A percentile compares a stretch with the other conserved stretches of the same genome.
Evolutionary conservation across 2,329 filamentous ascomycete species (phyloP).

Genomic region (Trichophyton schoenleinii): DNA sequence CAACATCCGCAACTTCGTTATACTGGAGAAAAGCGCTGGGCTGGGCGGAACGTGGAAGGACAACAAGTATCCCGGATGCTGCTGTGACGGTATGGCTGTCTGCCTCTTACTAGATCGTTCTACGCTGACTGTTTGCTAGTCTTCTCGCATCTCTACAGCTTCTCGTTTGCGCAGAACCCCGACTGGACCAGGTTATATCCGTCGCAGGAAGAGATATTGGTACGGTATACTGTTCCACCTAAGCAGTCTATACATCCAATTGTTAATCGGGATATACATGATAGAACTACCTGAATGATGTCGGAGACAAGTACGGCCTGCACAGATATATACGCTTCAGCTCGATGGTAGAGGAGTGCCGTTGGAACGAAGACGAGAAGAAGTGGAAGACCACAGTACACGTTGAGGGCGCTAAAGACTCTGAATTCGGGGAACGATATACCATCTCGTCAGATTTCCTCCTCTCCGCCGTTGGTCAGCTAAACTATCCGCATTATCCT

Average conservation of each 20-base stretch:
- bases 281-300: conserved; percentile 39
- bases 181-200: conserved; percentile 48
- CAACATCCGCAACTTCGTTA: conserved; percentile 39
- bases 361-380: conserved; percentile 42
- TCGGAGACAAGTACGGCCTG: conserved; percentile 44
- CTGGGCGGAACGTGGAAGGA: conserved; percentile 45
- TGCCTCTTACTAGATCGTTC: neutral
- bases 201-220: conserved; percentile 48
- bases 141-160: conserved; percentile 45
- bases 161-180: conserved; percentile 48
- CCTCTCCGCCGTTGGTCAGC: conserved; percentile 46
- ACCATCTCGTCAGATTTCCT: conserved; percentile 45
- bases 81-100: conserved; percentile 35
- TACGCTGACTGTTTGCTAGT: conserved; percentile 22
- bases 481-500: conserved; percentile 43
- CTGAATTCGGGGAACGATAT: conserved; percentile 41
- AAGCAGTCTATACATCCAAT: neutral
- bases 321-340: conserved; percentile 48
- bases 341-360: conserved; percentile 39
- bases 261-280: neutral
- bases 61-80: conserved; percentile 46
- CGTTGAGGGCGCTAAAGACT: conserved; percentile 42
- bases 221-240: conserved; percentile 14
- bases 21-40: conserved; percentile 43
- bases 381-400: conserved; percentile 42